Base-by-base conservation (phyloP, 805 yeast genomes). In the Candida golubevii region DNA sequence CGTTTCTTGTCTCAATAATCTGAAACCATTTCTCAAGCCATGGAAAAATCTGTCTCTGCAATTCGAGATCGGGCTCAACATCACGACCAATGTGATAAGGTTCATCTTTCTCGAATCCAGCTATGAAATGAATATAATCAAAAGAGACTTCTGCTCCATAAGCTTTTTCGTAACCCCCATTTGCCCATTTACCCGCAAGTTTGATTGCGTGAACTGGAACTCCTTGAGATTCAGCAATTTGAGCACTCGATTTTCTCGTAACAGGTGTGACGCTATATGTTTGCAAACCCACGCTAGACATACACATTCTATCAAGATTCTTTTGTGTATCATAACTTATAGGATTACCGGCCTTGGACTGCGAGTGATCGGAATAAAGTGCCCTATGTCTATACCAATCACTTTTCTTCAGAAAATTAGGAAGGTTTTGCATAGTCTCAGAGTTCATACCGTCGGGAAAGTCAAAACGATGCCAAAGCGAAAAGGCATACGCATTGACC, bases 391-490 rank as follows among this genome's bases (percentile, higher is more conserved):
- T 18, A 33, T 36, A 32, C 45, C 45, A 41, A 13, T 27, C 7
- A 2, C 4, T 9, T 5, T 35, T 42, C 13, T 41, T 38, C 26
- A 39, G 11, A 23, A 42, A 42, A 38, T 36, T 26, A 6, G 29
- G 34, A 27, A 13, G 11, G n/a, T 31, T 13, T 7, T 26, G 15
- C n/a, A 29, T 40, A 0, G 36, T 15, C 5, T 32, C 34, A 8
- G 40, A 34, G 8, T 31, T 40, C 15, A 31, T 12, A 11, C 15
- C 33, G 9, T 33, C 36, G 9, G 26, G 30, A 13, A 41, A 41
- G 26, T 41, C 45, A 27, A 41, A 36, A 10, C 39, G 32, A 33
- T 32, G 36, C 45, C 45, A 41, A 18, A 36, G 38, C 1, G 38
- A 36, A 15, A 36, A 12, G 18, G 38, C 38, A 27, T 12, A 36